Conservation (phyloP, 805 yeast species). For the Allodekkera sacchari region DNA sequence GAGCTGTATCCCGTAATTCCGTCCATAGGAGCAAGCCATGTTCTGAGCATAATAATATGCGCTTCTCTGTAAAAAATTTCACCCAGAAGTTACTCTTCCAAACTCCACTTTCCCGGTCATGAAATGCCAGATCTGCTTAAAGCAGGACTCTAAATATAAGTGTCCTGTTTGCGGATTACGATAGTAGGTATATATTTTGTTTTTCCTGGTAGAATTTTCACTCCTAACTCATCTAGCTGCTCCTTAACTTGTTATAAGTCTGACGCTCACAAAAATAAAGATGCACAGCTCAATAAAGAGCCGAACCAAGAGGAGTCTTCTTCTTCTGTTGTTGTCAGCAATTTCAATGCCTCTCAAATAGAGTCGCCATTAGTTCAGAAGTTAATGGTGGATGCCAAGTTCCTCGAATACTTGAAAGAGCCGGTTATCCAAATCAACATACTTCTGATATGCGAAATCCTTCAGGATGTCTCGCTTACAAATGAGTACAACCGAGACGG, state of each 20-base stretch:
- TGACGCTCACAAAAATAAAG: slow-evolving; percentile 26
- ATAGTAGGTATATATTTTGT: slow-evolving; percentile 23
- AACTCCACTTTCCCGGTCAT: no score
- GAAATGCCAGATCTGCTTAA: slow-evolving; percentile 21
- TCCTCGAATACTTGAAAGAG: slow-evolving; percentile 38
- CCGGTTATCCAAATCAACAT: slow-evolving; percentile 54
- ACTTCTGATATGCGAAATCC: slow-evolving; percentile 35
- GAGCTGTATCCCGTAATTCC: no score
- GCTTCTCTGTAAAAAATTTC: no score
- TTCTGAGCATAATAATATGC: no score
- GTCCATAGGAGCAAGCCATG: no score
- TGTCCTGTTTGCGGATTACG: slow-evolving; percentile 39
- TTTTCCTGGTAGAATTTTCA: neutral
- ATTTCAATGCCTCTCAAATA: neutral
- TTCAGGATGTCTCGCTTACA: slow-evolving; percentile 37
- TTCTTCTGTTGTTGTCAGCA: neutral
- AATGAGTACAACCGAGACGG: slow-evolving; percentile 47
- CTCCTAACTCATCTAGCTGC: slow-evolving; percentile 31
- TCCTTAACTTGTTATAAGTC: slow-evolving; percentile 54
- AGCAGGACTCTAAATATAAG: slow-evolving; percentile 31
- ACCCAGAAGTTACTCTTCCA: no score
- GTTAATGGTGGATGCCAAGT: slow-evolving; percentile 32
- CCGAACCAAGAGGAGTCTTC: neutral
- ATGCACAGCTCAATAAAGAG: slow-evolving; percentile 5
- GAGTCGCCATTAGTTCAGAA: slow-evolving; percentile 19